Base-by-base conservation (phyloP, 345 rosid genomes). In the Geranium rotundifolium region DNA sequence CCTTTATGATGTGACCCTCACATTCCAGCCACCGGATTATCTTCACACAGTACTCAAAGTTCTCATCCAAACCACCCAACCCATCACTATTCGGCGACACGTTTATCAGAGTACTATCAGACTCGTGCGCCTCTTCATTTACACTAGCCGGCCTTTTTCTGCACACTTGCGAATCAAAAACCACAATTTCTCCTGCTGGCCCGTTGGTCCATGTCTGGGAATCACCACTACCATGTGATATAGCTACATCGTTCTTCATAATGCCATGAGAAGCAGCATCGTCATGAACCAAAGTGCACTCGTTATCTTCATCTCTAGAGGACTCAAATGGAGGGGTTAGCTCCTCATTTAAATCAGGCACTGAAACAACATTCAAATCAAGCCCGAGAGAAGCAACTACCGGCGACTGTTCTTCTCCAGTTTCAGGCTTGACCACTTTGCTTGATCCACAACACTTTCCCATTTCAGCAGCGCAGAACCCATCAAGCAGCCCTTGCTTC, bases 331-430 rank as follows among this genome's bases (percentile, higher is more conserved):
- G 90, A 68, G 86, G 96, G 65, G 92, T 82, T 63, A 85, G 75
- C 65, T 90, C 98, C 73, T 84, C 99, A 49, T 95, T 95, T 75
- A 95, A 66, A 72, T 90, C 97, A 46, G 97, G 99, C 65, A 95
- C 87, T 4, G 88, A 90, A 60, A 81, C 85, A 64, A 82, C 77
- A 75, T 93, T 90, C 54, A 93, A 81, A 70, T 93, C 97, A 31
- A 90, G 84, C 59, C 76, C 92, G 60, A 66, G 84, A 7, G 89
- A 76, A 62, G 66, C 72, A 19, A 85, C 39, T 31, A 31, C 37
- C 3, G 37, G 37, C 61, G 82, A 87, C 72, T 80, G 20, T 54
- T 70, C 74, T 60, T 81, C 76, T 59, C 66, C 20, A 31, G 7
- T 31, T 2, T 31, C 37, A 31, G 37, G 37, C 72, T 70, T 71